These are phyloP conservation scores for Nitzschia putrida DNA, from an alignment of 108 stramenopile genomes.

Conservation along the genomic window DNA sequence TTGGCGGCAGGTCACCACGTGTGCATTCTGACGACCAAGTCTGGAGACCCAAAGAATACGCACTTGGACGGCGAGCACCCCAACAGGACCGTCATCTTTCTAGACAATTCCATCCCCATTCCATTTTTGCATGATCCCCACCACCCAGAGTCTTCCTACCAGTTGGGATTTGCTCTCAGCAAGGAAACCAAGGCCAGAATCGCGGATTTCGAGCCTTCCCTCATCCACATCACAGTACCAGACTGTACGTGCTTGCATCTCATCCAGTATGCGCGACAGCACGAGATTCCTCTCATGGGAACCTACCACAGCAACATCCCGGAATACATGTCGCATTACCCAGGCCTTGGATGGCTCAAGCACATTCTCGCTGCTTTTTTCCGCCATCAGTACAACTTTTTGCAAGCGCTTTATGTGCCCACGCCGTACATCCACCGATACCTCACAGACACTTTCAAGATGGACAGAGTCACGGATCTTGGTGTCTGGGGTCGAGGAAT, in stretches of 20 bases:
- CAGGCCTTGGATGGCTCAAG: conserved; percentile 56
- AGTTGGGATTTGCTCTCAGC: conserved; percentile 46
- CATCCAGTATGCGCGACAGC: conserved; percentile 47
- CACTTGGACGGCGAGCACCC: conserved; percentile 55
- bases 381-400: conserved; percentile 60
- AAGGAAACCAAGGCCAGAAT: conserved; percentile 27
- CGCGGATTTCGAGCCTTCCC: conserved; percentile 50
- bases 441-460: conserved; percentile 37
- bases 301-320: conserved; percentile 76
- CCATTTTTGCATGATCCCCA: conserved; percentile 54
- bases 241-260: conserved; percentile 53
- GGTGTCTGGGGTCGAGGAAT: conserved; percentile 78
- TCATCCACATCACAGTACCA: conserved; percentile 65
- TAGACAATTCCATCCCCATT: conserved; percentile 53
- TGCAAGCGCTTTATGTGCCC: conserved; percentile 64
- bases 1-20: conserved; percentile 52
- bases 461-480: conserved; percentile 51
- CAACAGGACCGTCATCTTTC: conserved; percentile 56
- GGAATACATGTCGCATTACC: conserved; percentile 62
- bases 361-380: conserved; percentile 47
- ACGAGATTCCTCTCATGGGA: conserved; percentile 56
- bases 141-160: conserved; percentile 46
- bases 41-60: conserved; percentile 52
- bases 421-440: conserved; percentile 56
- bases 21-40: conserved; percentile 55